Conservation (phyloP, 257 asterid genomes). For the Echites panduratus region DNA sequence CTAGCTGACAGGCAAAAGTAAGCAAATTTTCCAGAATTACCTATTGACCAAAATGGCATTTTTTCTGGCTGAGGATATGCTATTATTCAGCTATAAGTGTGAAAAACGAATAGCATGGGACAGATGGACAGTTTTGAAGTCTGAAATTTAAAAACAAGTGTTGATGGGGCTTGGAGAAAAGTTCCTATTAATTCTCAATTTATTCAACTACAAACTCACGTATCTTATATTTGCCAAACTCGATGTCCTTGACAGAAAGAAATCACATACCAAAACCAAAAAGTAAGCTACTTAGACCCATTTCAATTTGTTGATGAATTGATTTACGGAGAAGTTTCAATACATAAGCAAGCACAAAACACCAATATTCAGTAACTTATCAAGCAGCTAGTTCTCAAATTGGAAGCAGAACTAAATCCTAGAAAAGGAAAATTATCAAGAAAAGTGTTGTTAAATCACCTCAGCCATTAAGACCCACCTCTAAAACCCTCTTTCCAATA, state of each 20-base stretch:
- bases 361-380: neutral
- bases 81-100: no score
- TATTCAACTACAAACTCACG: neutral
- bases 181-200: neutral
- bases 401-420: neutral
- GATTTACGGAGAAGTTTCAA: neutral
- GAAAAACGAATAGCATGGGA: no score
- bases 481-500: constrained; percentile 70
- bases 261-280: neutral
- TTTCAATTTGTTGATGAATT: neutral
- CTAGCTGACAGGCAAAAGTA: no score
- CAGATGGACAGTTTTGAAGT: no score
- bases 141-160: neutral
- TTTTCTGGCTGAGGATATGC: no score
- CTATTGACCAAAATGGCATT: no score
- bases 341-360: neutral
- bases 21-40: no score
- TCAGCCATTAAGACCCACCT: constrained; percentile 63
- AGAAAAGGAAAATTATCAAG: neutral
- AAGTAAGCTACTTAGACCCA: neutral
- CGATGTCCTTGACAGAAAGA: neutral
- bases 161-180: neutral
- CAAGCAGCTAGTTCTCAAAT: neutral
- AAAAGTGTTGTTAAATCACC: constrained; percentile 33
- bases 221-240: neutral